These are phyloP conservation scores for Flaveria sonorensis DNA, from an alignment of 129 eudicot species.

Conservation along the genomic window DNA sequence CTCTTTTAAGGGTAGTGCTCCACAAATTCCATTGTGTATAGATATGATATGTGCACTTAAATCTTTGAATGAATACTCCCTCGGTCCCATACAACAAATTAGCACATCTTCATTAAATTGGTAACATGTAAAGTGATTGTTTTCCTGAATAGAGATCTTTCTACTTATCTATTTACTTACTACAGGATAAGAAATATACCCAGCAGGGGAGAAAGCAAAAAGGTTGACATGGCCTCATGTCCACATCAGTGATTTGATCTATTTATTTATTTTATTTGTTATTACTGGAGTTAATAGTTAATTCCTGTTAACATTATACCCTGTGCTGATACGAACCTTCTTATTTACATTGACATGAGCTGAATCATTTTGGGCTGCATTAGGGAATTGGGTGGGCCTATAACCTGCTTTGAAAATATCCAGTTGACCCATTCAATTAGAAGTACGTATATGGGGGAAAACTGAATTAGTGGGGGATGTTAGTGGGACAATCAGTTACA, in stretches of 20 bases:
- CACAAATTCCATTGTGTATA: conserved; percentile 2
- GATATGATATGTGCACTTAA: neutral
- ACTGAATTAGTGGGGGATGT: no score
- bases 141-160: neutral
- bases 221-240: neutral
- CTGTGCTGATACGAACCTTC: no score
- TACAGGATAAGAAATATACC: neutral
- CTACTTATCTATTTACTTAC: conserved; percentile 3
- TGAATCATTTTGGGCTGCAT: no score
- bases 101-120: conserved; percentile 1
- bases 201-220: neutral
- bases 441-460: no score
- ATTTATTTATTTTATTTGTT: neutral
- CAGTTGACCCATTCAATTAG: no score
- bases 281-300: neutral
- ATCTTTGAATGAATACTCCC: neutral
- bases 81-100: neutral
- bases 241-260: neutral
- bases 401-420: no score
- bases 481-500: no score
- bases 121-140: neutral
- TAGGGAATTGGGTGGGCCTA: no score
- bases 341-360: no score
- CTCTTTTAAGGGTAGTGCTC: neutral
- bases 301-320: conserved; percentile 17